Evolutionary conservation across 805 yeast species (phyloP).

Genomic region (Danielia reshetovae): DNA sequence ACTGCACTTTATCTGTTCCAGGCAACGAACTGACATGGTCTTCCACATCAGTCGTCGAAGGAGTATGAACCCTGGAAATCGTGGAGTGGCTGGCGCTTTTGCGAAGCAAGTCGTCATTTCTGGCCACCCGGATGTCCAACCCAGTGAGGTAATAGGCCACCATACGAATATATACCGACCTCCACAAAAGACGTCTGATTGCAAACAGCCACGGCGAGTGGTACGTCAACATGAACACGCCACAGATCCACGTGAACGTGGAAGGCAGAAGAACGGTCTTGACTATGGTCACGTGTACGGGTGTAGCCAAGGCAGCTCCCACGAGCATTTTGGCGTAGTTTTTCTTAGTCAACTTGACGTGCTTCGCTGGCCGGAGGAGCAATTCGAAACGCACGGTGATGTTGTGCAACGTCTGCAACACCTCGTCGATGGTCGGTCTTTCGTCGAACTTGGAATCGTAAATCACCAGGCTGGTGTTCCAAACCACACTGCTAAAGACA

Average conservation of each 20-base stretch:
- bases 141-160: slow-evolving; percentile 41
- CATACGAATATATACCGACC: slow-evolving; percentile 42
- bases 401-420: slow-evolving; percentile 44
- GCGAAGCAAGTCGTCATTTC: slow-evolving; percentile 6
- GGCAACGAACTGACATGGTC: slow-evolving; percentile 2
- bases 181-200: slow-evolving; percentile 45
- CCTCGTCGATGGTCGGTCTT: slow-evolving; percentile 52
- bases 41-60: slow-evolving; percentile 6
- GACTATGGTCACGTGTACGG: slow-evolving; percentile 39
- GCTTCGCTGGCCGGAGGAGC: slow-evolving; percentile 36
- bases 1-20: slow-evolving; percentile 14
- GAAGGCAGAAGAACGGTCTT: slow-evolving; percentile 29
- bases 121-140: slow-evolving; percentile 19
- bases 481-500: slow-evolving; percentile 37
- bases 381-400: slow-evolving; percentile 40
- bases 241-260: slow-evolving; percentile 32
- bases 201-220: slow-evolving; percentile 49
- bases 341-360: slow-evolving; percentile 19
- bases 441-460: slow-evolving; percentile 41
- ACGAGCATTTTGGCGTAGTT: slow-evolving; percentile 29
- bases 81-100: slow-evolving; percentile 10
- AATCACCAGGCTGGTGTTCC: slow-evolving; percentile 42
- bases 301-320: slow-evolving; percentile 36
- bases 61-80: slow-evolving; percentile 12
- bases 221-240: slow-evolving; percentile 38